Conservation (phyloP, 805 yeast genomes). For the Suhomyces emberorum region DNA sequence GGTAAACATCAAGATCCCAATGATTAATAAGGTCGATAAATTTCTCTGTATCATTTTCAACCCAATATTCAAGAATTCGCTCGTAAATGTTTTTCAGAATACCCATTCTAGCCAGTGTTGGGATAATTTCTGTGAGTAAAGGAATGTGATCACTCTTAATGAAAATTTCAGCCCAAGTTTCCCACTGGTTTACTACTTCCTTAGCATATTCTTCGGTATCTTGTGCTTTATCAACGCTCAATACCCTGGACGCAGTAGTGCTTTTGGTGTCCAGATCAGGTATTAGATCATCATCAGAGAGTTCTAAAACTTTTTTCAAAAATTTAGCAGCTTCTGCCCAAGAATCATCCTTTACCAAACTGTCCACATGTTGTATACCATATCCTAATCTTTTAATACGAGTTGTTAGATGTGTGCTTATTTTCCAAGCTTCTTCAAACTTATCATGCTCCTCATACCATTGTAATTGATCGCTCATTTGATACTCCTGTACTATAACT, state of each 20-base stretch:
- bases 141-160: conserved; percentile 44
- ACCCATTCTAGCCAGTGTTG: conserved; percentile 41
- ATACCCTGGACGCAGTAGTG: conserved; percentile 19
- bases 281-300: conserved; percentile 20
- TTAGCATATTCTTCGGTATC: conserved; percentile 16
- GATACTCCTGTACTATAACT: conserved; percentile 69
- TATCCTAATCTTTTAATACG: conserved; percentile 49
- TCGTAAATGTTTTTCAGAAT: conserved; percentile 26
- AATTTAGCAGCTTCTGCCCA: conserved; percentile 60
- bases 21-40: conserved; percentile 42
- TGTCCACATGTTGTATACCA: conserved; percentile 57
- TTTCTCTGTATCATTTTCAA: conserved; percentile 21
- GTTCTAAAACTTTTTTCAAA: conserved; percentile 27
- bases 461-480: conserved; percentile 60
- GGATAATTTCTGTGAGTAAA: conserved; percentile 53
- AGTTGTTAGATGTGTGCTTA: conserved; percentile 57
- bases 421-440: conserved; percentile 73
- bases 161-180: conserved; percentile 54
- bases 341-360: conserved; percentile 36
- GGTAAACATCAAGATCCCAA: conserved; percentile 61
- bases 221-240: conserved; percentile 11
- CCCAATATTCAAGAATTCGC: conserved; percentile 49
- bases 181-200: conserved; percentile 52
- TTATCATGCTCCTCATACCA: conserved; percentile 63
- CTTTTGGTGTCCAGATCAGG: conserved; percentile 28